These are phyloP conservation scores for Pyrus communis DNA, from an alignment of 306 rosid genomes.

Conservation along the genomic window DNA sequence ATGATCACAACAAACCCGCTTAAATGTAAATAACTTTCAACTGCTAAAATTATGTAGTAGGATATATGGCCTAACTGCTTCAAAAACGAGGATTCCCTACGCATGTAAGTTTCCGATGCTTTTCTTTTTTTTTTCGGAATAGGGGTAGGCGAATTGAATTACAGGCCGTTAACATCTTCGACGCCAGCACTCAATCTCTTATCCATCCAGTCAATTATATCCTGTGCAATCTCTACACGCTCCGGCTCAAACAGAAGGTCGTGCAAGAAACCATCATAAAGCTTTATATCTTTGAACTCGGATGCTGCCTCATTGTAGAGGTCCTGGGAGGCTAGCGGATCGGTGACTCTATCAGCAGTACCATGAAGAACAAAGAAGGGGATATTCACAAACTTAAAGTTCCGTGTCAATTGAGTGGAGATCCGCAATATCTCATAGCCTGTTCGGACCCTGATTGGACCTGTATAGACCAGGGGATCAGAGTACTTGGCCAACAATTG, in stretches of 20 bases:
- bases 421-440: slow-evolving; percentile 90
- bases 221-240: slow-evolving; percentile 69
- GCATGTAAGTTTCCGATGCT: neutral
- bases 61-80: neutral
- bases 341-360: slow-evolving; percentile 92
- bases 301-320: slow-evolving; percentile 77
- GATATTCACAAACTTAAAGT: slow-evolving; percentile 65
- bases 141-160: neutral
- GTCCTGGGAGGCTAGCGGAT: slow-evolving; percentile 86
- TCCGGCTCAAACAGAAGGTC: slow-evolving; percentile 96
- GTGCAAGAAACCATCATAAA: slow-evolving; percentile 87
- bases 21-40: neutral
- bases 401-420: slow-evolving; percentile 56
- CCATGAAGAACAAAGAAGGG: slow-evolving; percentile 98
- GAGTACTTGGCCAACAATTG: slow-evolving; percentile 86
- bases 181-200: slow-evolving; percentile 33
- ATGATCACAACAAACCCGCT: neutral
- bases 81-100: neutral
- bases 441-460: slow-evolving; percentile 93
- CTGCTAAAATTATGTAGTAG: neutral
- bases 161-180: slow-evolving; percentile 8
- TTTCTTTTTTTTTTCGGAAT: neutral
- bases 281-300: slow-evolving; percentile 72
- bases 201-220: slow-evolving; percentile 88
- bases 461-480: slow-evolving; percentile 93